Conservation (phyloP, 129 eudicot species). For the Escallonia rubra region DNA sequence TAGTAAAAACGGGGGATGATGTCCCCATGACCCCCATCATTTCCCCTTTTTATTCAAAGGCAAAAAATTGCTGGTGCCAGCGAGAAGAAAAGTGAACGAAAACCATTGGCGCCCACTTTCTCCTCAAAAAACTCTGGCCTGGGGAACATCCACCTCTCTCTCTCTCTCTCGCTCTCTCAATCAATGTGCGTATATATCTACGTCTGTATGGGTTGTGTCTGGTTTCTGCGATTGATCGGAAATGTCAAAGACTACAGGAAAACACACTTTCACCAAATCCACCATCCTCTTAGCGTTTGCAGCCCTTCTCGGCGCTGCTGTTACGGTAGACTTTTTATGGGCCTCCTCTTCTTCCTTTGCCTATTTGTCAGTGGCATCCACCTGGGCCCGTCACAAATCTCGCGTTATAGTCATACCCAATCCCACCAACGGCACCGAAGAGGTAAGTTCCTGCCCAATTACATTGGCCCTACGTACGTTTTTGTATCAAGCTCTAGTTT, state of each 20-base stretch:
- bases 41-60: no score
- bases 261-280: conserved; percentile 34
- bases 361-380: conserved; percentile 18
- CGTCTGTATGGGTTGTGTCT: conserved; percentile 10
- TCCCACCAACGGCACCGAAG: conserved; percentile 5
- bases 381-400: conserved; percentile 27
- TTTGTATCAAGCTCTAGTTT: not conserved
- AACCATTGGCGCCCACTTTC: conserved; percentile 45
- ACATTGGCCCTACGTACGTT: not conserved
- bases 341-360: conserved; percentile 36
- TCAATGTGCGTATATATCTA: not conserved
- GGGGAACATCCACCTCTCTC: conserved; percentile 1
- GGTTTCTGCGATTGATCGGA: conserved; percentile 3
- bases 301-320: conserved; percentile 26
- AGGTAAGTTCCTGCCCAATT: conserved; percentile 17
- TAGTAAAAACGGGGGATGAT: no score
- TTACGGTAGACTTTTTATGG: conserved; percentile 32
- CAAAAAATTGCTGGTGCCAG: not conserved
- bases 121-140: not conserved
- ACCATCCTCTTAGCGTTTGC: conserved; percentile 19
- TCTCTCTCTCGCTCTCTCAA: not conserved
- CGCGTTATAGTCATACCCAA: conserved; percentile 25
- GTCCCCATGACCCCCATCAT: no score
- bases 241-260: conserved; percentile 30
- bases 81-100: not conserved